Evolutionary conservation across 139 green algal genomes (phyloP), one percentile per base, ranked within the genome.

Genomic region (Spirogloea muscicola): DNA sequence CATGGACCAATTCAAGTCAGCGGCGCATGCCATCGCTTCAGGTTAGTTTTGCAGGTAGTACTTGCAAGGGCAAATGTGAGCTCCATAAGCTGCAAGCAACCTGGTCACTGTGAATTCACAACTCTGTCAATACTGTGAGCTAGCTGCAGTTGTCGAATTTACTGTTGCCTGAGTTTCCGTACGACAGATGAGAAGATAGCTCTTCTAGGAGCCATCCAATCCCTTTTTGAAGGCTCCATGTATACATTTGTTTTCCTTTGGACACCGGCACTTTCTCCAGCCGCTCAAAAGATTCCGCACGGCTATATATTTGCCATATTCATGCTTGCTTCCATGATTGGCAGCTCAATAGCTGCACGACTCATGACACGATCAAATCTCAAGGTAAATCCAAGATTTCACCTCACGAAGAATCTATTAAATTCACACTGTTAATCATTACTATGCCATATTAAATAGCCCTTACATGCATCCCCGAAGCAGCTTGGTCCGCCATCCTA

Each of bases 231-330:
- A 80, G 92, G 87, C 5, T 77, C 79, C 74, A 96, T 98, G 93
- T 98, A 98, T 84, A 96, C 92, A 1, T 98, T 97, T 82, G 91
- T 98, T 0, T 98, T 98, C 86, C 85, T 97, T 64, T 97, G 93
- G 93, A 97, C 93, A 2, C 91, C 92, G 13, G 90, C 92, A 3
- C 87, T 97, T 29, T 27, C 38, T 1, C 38, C 68, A 4, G 25
- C 13, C 36, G 18, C 21, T 77, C 86, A 70, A 90, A 95, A 84
- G 77, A 91, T 97, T 60, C 92, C 91, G 2, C 93, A 97, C 73
- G 93, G 93, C 51, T 88, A 96, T 59, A 91, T 97, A 36, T 97
- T 97, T 62, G 86, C 90, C 33, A 93, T 86, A 72, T 95, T 97
- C 85, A 96, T 97, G 93, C 87, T 95, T 1, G 81, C 87, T 44